Base-by-base conservation (phyloP, 768 basidiomycete genomes). In the Termitomyces sp. region DNA sequence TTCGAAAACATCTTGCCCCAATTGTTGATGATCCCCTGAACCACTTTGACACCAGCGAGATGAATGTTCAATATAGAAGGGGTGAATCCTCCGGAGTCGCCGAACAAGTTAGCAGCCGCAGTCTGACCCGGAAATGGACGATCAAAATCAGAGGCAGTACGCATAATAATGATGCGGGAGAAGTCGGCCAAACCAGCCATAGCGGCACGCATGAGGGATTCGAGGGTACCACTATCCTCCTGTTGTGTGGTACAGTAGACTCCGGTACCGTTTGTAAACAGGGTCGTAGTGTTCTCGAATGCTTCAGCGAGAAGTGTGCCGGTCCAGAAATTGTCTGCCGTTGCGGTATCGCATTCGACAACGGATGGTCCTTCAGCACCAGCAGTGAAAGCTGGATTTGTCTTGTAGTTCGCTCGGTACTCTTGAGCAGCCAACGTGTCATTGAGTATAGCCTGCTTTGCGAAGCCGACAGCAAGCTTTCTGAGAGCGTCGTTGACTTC, bases 101-200 rank as follows among this genome's bases (percentile, higher is more conserved):
- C 50, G 10, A 56, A 60, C 16, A 60, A n/a, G 20, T 60, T 60
- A 2, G 37, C 59, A 8, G 50, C 50, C 2, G 59, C 40, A 14
- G 42, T 56, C 30, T 60, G 54, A 8, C 55, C 55, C 2, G 30
- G 27, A 22, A 34, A 60, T 46, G 56, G 49, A 12, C 59, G 48
- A 36, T 60, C 59, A 39, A 60, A 60, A 39, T 60, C 59, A 4
- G 59, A 60, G 2, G 42, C 59, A 4, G 59, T 60, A 24, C 55
- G 59, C 59, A 60, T 60, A 33, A 60, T 56, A 50, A 60, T 60
- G 16, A 60, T 47, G 43, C 59, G 55, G 26, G 43, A 46, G 58
- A 53, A 59, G 40, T 59, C 53, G 24, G 50, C 58, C 10, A 59
- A n/a, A 18, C 53, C 53, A 22, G 26, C 26, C 58, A 34, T 54